These are phyloP conservation scores for Cyberlindnera subsufficiens DNA, from an alignment of 805 yeast genomes.

Conservation along the genomic window DNA sequence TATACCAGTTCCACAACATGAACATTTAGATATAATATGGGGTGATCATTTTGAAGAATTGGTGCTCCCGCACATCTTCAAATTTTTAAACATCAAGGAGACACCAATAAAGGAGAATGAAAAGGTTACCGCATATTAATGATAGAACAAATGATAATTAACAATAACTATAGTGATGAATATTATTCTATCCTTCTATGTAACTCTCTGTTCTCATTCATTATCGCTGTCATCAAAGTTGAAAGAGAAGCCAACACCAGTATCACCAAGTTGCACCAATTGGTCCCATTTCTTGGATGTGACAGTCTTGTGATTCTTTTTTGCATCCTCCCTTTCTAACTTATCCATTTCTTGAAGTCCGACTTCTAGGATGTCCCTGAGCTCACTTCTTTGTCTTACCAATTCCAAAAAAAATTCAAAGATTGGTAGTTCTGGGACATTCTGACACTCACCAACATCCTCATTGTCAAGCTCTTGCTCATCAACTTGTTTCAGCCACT, in stretches of 20 bases:
- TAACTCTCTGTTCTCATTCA: conserved; percentile 5
- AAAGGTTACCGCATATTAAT: conserved; percentile 6
- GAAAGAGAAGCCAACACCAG: conserved; percentile 16
- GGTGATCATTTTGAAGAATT: conserved; percentile 54
- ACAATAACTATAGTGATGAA: neutral
- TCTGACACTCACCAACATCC: conserved; percentile 54
- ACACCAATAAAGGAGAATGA: conserved; percentile 1
- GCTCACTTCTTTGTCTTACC: conserved; percentile 34
- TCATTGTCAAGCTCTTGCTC: conserved; percentile 35
- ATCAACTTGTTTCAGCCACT: conserved; percentile 26
- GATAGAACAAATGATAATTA: neutral
- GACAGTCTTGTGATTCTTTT: conserved; percentile 23
- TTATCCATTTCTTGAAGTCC: conserved; percentile 30
- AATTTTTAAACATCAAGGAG: conserved; percentile 24
- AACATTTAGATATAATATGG: conserved; percentile 90
- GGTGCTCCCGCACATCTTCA: conserved; percentile 38
- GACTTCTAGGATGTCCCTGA: conserved; percentile 27
- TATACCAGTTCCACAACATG: conserved; percentile 62
- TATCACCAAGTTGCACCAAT: conserved; percentile 18
- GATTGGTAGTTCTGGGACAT: conserved; percentile 46
- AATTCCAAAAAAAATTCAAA: conserved; percentile 55
- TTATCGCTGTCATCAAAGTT: conserved; percentile 22
- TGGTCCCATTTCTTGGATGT: conserved; percentile 51
- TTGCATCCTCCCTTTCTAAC: conserved; percentile 27
- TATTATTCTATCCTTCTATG: neutral